A percentile compares a stretch with the other conserved stretches of the same genome.
Conservation (phyloP, 441 rosid species). For the Populus hybrid region DNA sequence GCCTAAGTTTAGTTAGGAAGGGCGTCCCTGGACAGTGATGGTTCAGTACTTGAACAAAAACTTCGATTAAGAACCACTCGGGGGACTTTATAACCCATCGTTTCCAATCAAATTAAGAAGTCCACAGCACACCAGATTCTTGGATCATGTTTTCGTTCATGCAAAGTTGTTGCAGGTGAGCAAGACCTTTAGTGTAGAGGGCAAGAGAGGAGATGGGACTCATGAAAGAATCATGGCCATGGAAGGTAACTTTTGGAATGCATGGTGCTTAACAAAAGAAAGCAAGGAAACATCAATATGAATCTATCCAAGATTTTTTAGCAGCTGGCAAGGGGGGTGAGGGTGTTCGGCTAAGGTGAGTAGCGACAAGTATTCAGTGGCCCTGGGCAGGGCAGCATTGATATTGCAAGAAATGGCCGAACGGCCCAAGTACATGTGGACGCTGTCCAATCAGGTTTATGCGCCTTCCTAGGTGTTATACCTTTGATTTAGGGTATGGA, state of each 20-base stretch:
- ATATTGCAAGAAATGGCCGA: neutral
- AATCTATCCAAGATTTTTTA: constrained; percentile 11
- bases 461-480: neutral
- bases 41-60: constrained; percentile 1
- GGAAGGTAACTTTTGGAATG: constrained; percentile 42
- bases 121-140: neutral
- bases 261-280: constrained; percentile 45
- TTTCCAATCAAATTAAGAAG: neutral
- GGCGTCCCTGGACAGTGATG: neutral
- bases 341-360: constrained; percentile 1
- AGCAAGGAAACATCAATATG: constrained; percentile 30
- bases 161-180: neutral
- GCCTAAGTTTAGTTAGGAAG: neutral
- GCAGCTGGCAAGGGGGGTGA: constrained; percentile 19
- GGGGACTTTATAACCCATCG: neutral
- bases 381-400: neutral
- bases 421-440: neutral
- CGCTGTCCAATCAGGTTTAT: neutral
- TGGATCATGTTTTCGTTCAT: neutral
- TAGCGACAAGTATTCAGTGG: constrained; percentile 14
- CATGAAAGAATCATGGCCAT: constrained; percentile 31
- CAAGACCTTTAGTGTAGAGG: neutral
- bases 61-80: neutral
- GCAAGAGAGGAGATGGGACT: constrained; percentile 33
- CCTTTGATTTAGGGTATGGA: too few relatives aligned